These are phyloP conservation scores for Fusarium humuli DNA, from an alignment of 2,329 filamentous ascomycete species.

Conservation along the genomic window DNA sequence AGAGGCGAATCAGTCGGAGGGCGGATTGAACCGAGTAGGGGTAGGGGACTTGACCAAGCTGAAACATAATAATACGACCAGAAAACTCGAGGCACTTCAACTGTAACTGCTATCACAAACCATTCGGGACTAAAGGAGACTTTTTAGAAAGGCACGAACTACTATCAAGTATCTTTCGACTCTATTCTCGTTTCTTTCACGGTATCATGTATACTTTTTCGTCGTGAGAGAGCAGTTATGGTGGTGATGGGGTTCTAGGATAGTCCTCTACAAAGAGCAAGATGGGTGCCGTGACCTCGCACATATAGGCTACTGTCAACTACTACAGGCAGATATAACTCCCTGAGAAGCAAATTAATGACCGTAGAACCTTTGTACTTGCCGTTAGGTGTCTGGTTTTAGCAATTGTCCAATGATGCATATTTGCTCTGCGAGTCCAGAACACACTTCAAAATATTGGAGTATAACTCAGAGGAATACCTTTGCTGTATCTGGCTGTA, in stretches of 20 bases:
- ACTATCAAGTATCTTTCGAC: background rate
- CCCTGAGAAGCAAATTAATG: background rate
- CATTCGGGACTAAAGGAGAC: background rate
- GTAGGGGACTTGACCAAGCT: background rate
- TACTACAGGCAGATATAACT: background rate
- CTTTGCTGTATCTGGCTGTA: background rate
- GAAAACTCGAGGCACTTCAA: background rate
- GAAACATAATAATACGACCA: slow-evolving; percentile 1
- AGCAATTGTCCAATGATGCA: background rate
- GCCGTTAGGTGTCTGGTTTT: background rate
- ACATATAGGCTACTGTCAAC: background rate
- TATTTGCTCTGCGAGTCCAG: background rate
- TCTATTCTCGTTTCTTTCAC: no score
- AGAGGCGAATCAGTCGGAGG: background rate
- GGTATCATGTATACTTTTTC: background rate
- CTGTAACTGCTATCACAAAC: background rate
- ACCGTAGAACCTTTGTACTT: background rate
- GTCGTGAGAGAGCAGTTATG: background rate
- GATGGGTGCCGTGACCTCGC: slow-evolving; percentile 10
- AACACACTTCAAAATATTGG: background rate
- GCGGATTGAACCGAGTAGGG: background rate
- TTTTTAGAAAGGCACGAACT: background rate
- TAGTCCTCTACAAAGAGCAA: background rate
- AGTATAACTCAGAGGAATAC: background rate
- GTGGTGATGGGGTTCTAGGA: background rate